A percentile compares a stretch with the other conserved stretches of the same genome.
These are phyloP conservation scores for Neonectria magnoliae DNA, from an alignment of 2,329 filamentous ascomycete genomes.

Conservation along the genomic window DNA sequence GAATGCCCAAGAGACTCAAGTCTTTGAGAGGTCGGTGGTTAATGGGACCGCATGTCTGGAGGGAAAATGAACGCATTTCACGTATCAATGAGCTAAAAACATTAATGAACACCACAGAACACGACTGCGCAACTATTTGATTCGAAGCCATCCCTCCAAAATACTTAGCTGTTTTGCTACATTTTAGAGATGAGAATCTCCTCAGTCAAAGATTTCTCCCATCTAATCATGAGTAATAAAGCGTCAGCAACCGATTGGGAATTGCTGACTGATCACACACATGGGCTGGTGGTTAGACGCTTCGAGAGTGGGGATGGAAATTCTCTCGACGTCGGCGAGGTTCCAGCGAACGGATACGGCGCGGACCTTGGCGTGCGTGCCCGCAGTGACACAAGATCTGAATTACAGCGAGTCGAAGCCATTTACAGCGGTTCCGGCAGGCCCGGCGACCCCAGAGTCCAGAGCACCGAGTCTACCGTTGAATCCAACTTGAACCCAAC, in stretches of 20 bases:
- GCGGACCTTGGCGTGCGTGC: conserved; percentile 10
- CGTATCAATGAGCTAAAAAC: not conserved
- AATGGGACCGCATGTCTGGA: not conserved
- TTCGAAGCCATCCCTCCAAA: not conserved
- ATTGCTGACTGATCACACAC: conserved; percentile 22
- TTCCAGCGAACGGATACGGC: conserved; percentile 15
- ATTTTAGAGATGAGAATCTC: not conserved
- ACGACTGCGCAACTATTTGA: not conserved
- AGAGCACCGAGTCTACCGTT: not conserved
- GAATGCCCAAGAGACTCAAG: no score
- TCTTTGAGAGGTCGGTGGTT: no score
- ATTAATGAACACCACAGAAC: not conserved
- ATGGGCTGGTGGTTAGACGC: no score
- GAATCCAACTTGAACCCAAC: conserved; percentile 7
- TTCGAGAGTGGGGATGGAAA: conserved; percentile 3
- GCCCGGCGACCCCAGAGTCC: not conserved
- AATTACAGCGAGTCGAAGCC: not conserved
- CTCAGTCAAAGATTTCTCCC: not conserved
- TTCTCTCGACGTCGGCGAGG: conserved; percentile 17
- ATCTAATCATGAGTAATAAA: conserved; percentile 5
- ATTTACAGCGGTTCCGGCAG: not conserved
- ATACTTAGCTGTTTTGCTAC: not conserved
- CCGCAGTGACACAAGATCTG: not conserved
- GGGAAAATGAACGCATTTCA: not conserved
- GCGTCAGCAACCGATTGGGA: conserved; percentile 2